Base-by-base conservation (phyloP, 140 eudicot species). In the Bidens hawaiensis region DNA sequence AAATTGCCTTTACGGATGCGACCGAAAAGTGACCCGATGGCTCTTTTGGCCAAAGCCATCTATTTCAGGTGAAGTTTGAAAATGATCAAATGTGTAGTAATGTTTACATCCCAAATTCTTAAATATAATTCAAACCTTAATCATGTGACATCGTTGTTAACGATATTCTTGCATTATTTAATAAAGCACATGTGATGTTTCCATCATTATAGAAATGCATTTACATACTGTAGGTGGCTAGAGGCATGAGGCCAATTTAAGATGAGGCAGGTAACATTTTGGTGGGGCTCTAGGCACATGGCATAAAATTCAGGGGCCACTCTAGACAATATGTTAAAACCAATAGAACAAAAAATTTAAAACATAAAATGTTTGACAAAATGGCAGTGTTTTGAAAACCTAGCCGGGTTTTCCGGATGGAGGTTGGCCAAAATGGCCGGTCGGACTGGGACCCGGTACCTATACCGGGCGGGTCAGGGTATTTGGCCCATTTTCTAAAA, bases 201-300 rank as follows among this genome's bases (percentile, higher is more conserved):
- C 28, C 60, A n/a, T 4, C 18, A 25, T 26, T 5, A n/a, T n/a
- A n/a, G n/a, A n/a, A n/a, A n/a, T 5, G 16, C 43, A 47, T 70
- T 11, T 60, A 47, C 42, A 40, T 25, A 11, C 38, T 33, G 36
- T 65, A 65, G 72, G 28, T 22, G 52, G 63, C 27, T 52, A 36
- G 52, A 52, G 27, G 26, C 33, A 56, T 48, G 52, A 62, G 14
- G 31, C 62, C 54, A 6, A 58, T 60, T 23, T 59, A 60, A 59
- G 53, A n/a, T 38, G 48, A 59, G 46, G 43, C 54, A 53, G 27
- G 68, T 33, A 69, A 71, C 64, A 14, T 17, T 51, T 56, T 9
- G 64, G 64, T 71, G 76, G 76, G 70, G 64, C 48, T 71, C 47
- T 1, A 61, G 14, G 69, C 76, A 71, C 70, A 71, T 71, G 64